Conservation (phyloP, 2,329 filamentous ascomycete genomes). For the Sphaerostilbella broomeana region DNA sequence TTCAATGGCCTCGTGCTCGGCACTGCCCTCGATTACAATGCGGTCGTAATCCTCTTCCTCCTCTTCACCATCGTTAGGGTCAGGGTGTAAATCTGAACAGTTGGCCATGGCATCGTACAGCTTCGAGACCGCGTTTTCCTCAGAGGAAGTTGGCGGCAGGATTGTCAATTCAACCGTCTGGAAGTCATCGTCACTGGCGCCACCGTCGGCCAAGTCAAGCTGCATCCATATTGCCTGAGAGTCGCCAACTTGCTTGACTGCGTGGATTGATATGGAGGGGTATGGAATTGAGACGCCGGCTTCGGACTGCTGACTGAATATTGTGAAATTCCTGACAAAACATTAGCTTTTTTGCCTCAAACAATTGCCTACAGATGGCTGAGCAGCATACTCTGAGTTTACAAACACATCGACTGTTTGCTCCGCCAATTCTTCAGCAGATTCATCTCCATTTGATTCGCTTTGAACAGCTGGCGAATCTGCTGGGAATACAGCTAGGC, state of each 20-base stretch:
- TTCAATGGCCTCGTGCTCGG: constrained; percentile 47
- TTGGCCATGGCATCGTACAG: constrained; percentile 65
- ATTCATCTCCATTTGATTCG: constrained; percentile 27
- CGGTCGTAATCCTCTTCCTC: constrained; percentile 48
- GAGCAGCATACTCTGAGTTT: constrained; percentile 46
- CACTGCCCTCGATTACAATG: constrained; percentile 49
- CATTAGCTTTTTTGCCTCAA: neutral
- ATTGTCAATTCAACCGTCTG: constrained; percentile 62
- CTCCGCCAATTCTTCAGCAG: constrained; percentile 30
- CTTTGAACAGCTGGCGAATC: constrained; percentile 28
- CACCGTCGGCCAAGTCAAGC: constrained; percentile 55
- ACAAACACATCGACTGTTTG: constrained; percentile 51
- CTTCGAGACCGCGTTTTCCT: constrained; percentile 21
- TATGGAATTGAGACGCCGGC: constrained; percentile 66
- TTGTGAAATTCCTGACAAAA: constrained; percentile 39
- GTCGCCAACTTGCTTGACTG: constrained; percentile 53
- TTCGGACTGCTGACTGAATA: constrained; percentile 54
- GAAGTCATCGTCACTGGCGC: constrained; percentile 56
- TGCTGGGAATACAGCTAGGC: constrained; percentile 47
- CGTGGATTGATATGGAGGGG: constrained; percentile 68
- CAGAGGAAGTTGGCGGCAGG: constrained; percentile 38
- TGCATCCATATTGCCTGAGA: constrained; percentile 58
- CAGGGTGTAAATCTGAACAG: constrained; percentile 71
- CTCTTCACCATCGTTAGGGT: constrained; percentile 55
- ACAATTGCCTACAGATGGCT: neutral